Evolutionary conservation across 352 stramenopile species (phyloP), one percentile per base, ranked within the genome.

Genomic region (Pythium oligandrum): DNA sequence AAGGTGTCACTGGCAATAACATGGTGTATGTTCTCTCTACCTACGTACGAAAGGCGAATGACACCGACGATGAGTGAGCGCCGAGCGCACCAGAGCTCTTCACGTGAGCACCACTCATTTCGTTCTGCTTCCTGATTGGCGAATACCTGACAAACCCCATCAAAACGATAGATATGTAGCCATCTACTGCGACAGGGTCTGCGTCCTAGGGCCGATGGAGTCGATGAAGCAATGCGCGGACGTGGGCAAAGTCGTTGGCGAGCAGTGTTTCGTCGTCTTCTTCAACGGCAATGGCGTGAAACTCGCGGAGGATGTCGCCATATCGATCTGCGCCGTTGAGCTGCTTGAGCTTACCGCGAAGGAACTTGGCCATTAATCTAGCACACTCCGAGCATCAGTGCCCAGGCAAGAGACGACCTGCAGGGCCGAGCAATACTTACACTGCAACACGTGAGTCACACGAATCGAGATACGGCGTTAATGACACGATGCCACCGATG

Each of bases 381-480:
- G 17, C 17, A 26, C 17, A 26, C 17, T 26, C 17, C 0, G 17
- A 26, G 17, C 17, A 26, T 26, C 17, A 26, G 17, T 26, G 17
- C 17, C 17, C 17, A 26, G 17, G 17, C 17, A 26, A 26, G 17
- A 26, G 17, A 26, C 17, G 17, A 26, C 17, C 17, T 26, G 17
- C 17, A 26, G 17, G 17, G 17, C 17, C 17, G 17, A 26, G 17
- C 17, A 26, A 26, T 26, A 57, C 7, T 51, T 72, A 83, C 75
- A 86, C 50, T 44, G 68, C 70, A 12, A 83, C 53, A 6, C 73
- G 73, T 3, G 68, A 75, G 44, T 86, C 71, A 39, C 66, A 77
- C 9, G 64, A 35, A 36, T 71, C 48, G 4, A 83, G 51, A 35
- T 77, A 64, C 7, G 63, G 59, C 0, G 58, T 39, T 40, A 82